phyloP scores from a whole-genome alignment of 2,329 filamentous ascomycete genomes.

The Xylaria sp. region DNA sequence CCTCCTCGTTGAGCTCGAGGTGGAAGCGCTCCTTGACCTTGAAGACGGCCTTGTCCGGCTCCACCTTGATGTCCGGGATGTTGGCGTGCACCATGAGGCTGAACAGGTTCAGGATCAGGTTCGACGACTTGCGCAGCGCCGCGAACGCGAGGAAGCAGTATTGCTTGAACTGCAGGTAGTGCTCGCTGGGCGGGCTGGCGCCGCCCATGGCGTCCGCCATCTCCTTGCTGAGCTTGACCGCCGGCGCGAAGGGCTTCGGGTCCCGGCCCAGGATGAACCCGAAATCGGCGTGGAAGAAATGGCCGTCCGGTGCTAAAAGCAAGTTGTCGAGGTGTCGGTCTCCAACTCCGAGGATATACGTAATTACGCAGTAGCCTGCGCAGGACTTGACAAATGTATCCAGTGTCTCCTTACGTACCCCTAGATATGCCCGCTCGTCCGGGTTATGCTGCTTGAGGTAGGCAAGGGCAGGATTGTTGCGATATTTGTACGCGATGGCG shows the following conservation, averaged over 20 bases:
- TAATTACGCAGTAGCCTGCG: conserved; percentile 97
- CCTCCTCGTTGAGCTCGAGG: conserved; percentile 87
- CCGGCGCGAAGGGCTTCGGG: conserved; percentile 93
- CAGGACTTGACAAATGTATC: conserved; percentile 96
- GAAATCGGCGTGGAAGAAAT: conserved; percentile 99
- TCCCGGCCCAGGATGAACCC: conserved; percentile 97
- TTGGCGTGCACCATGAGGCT: conserved; percentile 97
- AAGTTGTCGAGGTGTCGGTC: conserved; percentile 96
- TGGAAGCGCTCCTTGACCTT: conserved; percentile 97
- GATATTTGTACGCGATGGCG: conserved; percentile 81
- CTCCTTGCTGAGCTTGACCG: conserved; percentile 95
- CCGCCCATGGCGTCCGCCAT: conserved; percentile 99
- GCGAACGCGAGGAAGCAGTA: conserved; percentile 96
- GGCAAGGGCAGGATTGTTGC: conserved; percentile 70
- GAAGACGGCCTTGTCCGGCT: conserved; percentile 89
- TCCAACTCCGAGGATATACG: conserved; percentile 93
- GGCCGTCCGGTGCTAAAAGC: conserved; percentile 82
- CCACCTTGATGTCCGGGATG: conserved; percentile 90
- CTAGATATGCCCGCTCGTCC: conserved; percentile 77
- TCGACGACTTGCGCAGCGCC: conserved; percentile 84
- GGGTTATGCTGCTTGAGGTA: conserved; percentile 91
- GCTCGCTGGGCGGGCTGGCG: conserved; percentile 63
- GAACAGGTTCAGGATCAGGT: conserved; percentile 92
- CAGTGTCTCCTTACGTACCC: conserved; percentile 87
- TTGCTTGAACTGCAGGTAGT: conserved; percentile 88